phyloP scores from a whole-genome alignment of 2,329 filamentous ascomycete species.

The Neocatenulostroma microsporum region DNA sequence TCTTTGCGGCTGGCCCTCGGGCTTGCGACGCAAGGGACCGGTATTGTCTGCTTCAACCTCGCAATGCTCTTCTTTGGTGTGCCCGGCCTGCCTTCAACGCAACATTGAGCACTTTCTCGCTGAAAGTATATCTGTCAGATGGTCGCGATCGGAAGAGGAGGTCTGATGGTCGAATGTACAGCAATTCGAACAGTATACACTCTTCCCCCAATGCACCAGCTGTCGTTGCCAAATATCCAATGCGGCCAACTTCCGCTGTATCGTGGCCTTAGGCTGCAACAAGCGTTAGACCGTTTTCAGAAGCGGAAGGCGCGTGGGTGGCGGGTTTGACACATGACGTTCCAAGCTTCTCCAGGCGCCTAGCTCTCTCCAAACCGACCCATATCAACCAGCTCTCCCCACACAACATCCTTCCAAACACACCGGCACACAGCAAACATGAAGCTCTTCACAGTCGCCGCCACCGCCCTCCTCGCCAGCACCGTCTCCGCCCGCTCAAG shows the following conservation, averaged over 20 bases:
- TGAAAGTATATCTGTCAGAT: too few relatives aligned
- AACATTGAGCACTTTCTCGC: too few relatives aligned
- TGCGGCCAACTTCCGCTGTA: neutral
- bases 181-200: too few relatives aligned
- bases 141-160: too few relatives aligned
- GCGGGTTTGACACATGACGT: neutral
- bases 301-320: too few relatives aligned
- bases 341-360: neutral
- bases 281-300: too few relatives aligned
- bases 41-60: too few relatives aligned
- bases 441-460: constrained; percentile 25
- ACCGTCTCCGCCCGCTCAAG: constrained; percentile 23
- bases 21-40: constrained; percentile 21
- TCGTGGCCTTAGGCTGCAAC: neutral
- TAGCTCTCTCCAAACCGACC: too few relatives aligned
- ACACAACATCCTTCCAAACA: neutral
- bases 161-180: too few relatives aligned
- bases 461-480: constrained; percentile 23
- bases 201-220: neutral
- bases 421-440: constrained; percentile 16
- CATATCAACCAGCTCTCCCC: neutral
- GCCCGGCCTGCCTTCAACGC: too few relatives aligned
- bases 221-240: neutral
- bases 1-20: constrained; percentile 27
- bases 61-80: too few relatives aligned